Evolutionary conservation across 129 eudicot species (phyloP).

Genomic region (Helianthus tuberosus): DNA sequence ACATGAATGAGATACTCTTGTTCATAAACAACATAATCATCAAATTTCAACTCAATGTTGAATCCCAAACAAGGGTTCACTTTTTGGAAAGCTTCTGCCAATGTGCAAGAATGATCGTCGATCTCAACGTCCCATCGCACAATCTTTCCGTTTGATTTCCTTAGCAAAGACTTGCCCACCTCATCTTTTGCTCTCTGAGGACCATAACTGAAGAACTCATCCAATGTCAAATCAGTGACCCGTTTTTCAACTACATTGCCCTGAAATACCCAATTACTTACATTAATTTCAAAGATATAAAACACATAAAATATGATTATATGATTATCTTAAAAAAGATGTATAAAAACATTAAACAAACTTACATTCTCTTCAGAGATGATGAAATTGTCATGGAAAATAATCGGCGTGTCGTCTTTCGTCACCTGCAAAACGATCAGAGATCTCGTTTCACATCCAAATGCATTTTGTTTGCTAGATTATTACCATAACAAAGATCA

Average conservation of each 20-base stretch:
- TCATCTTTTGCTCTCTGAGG: constrained; percentile 61
- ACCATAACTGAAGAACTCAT: constrained; percentile 75
- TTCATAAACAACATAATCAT: constrained; percentile 69
- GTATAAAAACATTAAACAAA: background rate
- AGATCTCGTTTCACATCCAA: constrained; percentile 4
- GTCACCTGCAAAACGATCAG: constrained; percentile 72
- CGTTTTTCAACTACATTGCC: constrained; percentile 65
- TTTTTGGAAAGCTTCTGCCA: constrained; percentile 74
- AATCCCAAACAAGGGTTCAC: constrained; percentile 77
- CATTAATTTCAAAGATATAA: background rate
- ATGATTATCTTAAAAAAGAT: too few relatives aligned
- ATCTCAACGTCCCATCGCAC: constrained; percentile 70
- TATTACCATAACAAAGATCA: constrained; percentile 19
- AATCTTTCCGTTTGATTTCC: constrained; percentile 65
- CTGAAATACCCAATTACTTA: constrained; percentile 35
- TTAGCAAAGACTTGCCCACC: constrained; percentile 61
- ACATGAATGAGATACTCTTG: constrained; percentile 50
- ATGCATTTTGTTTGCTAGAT: constrained; percentile 16
- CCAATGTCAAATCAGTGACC: constrained; percentile 66
- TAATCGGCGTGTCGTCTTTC: constrained; percentile 67
- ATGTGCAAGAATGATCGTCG: constrained; percentile 66
- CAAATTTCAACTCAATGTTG: constrained; percentile 89
- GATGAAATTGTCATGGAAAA: constrained; percentile 88
- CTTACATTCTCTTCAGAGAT: constrained; percentile 68
- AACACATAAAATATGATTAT: too few relatives aligned